phyloP scores from a whole-genome alignment of 2,329 filamentous ascomycete species.

The Elsinoe fawcettii region DNA sequence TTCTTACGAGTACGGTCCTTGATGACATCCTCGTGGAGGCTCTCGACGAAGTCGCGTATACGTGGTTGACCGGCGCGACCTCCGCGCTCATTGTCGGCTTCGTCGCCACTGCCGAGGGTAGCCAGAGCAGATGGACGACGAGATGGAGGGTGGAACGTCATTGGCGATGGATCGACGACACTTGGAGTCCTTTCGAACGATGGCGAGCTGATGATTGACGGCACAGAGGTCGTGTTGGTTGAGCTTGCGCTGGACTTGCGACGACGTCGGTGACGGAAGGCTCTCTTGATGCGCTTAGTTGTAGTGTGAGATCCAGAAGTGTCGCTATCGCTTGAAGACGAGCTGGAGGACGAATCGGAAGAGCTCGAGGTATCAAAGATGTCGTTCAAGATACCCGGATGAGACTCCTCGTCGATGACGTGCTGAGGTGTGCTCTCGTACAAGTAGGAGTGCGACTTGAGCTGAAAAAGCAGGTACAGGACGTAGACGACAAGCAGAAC shows the following conservation, averaged over 20 bases:
- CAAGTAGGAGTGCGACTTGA: conserved; percentile 86
- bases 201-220: conserved; percentile 40
- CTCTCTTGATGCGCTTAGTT: conserved; percentile 66
- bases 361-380: conserved; percentile 66
- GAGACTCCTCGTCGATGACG: conserved; percentile 84
- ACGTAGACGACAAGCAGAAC: conserved; percentile 75
- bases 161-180: conserved; percentile 21
- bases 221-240: conserved; percentile 48
- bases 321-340: conserved; percentile 53
- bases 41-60: conserved; percentile 42
- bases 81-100: conserved; percentile 42
- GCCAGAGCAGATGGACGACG: conserved; percentile 32
- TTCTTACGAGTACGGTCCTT: conserved; percentile 37
- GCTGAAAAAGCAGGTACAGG: conserved; percentile 79
- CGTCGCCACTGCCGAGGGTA: conserved; percentile 45
- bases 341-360: conserved; percentile 46
- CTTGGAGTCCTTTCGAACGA: conserved; percentile 33
- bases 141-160: conserved; percentile 21
- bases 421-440: conserved; percentile 89
- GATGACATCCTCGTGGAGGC: conserved; percentile 23
- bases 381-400: conserved; percentile 73
- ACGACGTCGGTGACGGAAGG: conserved; percentile 60
- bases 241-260: conserved; percentile 72
- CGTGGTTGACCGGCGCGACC: conserved; percentile 40
- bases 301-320: conserved; percentile 63